Conservation (phyloP, 371 early-diverging fungal species). For the Apophysomyces trapeziformis region DNA sequence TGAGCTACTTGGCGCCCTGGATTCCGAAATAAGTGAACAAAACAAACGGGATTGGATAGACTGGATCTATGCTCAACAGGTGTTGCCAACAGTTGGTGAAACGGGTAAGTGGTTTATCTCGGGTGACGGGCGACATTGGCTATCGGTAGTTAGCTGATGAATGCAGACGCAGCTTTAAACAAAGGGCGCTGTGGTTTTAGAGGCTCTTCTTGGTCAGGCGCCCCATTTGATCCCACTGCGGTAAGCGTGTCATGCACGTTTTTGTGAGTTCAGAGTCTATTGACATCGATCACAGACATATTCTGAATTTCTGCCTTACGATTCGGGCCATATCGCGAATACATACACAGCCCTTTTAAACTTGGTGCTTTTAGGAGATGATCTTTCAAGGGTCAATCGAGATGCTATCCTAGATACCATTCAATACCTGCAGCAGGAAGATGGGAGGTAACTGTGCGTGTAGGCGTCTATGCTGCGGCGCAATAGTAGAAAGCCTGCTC, state of each 20-base stretch:
- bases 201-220: constrained; percentile 72
- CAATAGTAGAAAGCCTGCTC: not conserved
- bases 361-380: constrained; percentile 88
- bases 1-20: constrained; percentile 76
- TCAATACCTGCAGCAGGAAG: constrained; percentile 66
- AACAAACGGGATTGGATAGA: constrained; percentile 80
- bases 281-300: constrained; percentile 20
- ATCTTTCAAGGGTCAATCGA: constrained; percentile 81
- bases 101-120: not conserved
- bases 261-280: not conserved
- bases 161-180: constrained; percentile 27
- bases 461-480: constrained; percentile 11
- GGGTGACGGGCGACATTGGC: not conserved
- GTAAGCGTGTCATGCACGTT: constrained; percentile 29
- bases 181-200: constrained; percentile 65
- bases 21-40: constrained; percentile 50
- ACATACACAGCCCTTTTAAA: constrained; percentile 89
- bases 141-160: not conserved
- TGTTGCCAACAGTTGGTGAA: constrained; percentile 45
- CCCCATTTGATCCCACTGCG: constrained; percentile 51
- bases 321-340: constrained; percentile 83
- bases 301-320: constrained; percentile 45
- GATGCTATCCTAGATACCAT: constrained; percentile 66
- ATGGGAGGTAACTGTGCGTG: constrained; percentile 68
- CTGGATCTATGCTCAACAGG: constrained; percentile 96